Base-by-base conservation (phyloP, 2,329 filamentous ascomycete genomes). In the Diaporthe citri region DNA sequence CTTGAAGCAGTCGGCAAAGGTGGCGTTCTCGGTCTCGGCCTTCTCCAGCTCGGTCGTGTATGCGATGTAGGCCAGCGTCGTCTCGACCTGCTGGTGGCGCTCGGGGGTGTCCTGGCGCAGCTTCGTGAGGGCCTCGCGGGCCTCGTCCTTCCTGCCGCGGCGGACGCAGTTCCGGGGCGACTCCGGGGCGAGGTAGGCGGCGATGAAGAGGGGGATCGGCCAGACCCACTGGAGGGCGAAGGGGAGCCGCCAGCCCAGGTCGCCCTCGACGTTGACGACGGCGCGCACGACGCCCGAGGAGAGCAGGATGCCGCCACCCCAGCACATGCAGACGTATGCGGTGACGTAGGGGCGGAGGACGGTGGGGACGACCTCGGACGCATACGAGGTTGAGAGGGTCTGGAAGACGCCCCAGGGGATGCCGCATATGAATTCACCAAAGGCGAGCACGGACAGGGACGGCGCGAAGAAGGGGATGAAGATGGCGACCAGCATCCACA, bases 191-290 rank as follows among this genome's bases (percentile, higher is more conserved):
- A 85, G 81, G 39, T 79, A 70, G 5, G 82, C 79, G 7, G 78
- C 80, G 2, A 84, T 62, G 36, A 85, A 74, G 0, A 86, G 77
- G 1, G 83, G 82, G 1, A 82, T 77, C 0, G 83, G 82, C 80
- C 82, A 85, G 1, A 82, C 76, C 85, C 85, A 86, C 77, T 86
- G 84, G 5, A 85, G 67, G 2, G 79, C 84, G 66, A 83, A 86
- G 1, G 84, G 84, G 4, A 84, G 20, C 80, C 79, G 73, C 83
- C 85, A 36, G 78, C 80, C 83, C 79, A 85, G 73, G 66, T 86
- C 75, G 9, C 80, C 80, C 0, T 76, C 75, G 28, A 79, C 77
- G 39, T 79, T 73, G 6, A 83, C 72, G 17, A 85, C 78, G 20
- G 78, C 81, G 59, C 81, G 79, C 10, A 84, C 78, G 4, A 85